Conservation (phyloP, 169 alveolate species). For the Eimeria praecox region DNA sequence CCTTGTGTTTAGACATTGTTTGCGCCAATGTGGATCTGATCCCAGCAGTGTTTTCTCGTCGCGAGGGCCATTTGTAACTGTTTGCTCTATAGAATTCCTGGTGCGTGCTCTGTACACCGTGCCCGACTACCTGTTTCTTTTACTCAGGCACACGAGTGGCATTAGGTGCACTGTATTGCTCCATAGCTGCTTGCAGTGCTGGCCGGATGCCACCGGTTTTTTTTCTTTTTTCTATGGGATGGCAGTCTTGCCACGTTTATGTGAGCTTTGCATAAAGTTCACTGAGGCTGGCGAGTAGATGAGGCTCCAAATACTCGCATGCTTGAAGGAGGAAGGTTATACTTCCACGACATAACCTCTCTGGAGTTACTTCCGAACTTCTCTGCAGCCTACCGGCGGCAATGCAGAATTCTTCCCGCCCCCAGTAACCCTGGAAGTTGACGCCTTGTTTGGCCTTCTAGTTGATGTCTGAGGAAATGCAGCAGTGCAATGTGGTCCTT, state of each 20-base stretch:
- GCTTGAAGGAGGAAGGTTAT: not conserved
- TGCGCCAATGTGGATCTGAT: not conserved
- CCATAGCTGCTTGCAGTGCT: not conserved
- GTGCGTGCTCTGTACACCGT: not conserved
- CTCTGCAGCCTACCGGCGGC: not conserved
- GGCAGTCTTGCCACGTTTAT: not conserved
- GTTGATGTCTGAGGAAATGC: not conserved
- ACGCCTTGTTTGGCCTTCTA: not conserved
- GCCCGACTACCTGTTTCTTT: not conserved
- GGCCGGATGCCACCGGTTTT: not conserved
- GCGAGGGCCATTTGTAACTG: not conserved
- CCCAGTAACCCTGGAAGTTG: not conserved
- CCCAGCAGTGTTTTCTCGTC: not conserved
- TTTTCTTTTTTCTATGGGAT: not conserved
- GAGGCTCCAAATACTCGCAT: not conserved
- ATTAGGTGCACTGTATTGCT: not conserved
- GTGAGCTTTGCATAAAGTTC: not conserved
- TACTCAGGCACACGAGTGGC: not conserved
- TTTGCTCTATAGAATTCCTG: not conserved
- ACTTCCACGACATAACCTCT: not conserved
- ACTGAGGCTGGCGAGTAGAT: not conserved
- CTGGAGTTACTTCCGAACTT: not conserved
- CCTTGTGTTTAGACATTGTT: not conserved
- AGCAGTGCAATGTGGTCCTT: not conserved
- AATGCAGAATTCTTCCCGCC: not conserved